Percentiles rank a stretch among this genome's conserved stretches.
Evolutionary conservation across 306 rosid species (phyloP).

Genomic region (Prosopis cineraria): DNA sequence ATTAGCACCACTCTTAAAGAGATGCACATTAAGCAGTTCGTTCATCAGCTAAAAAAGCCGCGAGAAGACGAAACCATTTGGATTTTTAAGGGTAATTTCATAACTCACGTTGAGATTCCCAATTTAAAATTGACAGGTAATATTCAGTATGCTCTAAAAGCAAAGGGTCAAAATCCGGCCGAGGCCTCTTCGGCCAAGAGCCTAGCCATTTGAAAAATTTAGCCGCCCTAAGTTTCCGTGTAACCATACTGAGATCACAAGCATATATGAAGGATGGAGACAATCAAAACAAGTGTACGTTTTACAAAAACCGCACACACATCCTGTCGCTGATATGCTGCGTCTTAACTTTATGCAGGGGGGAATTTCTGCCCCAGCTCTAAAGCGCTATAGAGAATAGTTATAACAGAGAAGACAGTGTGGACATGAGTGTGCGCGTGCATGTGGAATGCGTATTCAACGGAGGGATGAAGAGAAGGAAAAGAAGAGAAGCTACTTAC

Average conservation of each 20-base stretch:
- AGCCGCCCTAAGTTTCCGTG: neutral
- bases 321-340: neutral
- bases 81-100: neutral
- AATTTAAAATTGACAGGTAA: neutral
- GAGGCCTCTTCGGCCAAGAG: neutral
- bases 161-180: neutral
- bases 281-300: neutral
- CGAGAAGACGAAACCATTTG: neutral
- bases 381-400: neutral
- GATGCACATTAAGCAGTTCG: neutral
- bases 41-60: too few relatives aligned
- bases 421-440: neutral
- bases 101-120: neutral
- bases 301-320: neutral
- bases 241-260: neutral
- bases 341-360: neutral
- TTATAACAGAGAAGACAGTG: neutral
- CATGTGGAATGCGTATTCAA: neutral
- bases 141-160: neutral
- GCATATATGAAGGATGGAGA: neutral
- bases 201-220: neutral
- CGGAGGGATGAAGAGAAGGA: neutral
- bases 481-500: neutral
- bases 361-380: neutral
- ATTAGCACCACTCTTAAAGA: constrained; percentile 5